A percentile compares a stretch with the other conserved stretches of the same genome.
Evolutionary conservation across 768 basidiomycete genomes (phyloP).

Genomic region (Rhodotorula kratochvilovae): DNA sequence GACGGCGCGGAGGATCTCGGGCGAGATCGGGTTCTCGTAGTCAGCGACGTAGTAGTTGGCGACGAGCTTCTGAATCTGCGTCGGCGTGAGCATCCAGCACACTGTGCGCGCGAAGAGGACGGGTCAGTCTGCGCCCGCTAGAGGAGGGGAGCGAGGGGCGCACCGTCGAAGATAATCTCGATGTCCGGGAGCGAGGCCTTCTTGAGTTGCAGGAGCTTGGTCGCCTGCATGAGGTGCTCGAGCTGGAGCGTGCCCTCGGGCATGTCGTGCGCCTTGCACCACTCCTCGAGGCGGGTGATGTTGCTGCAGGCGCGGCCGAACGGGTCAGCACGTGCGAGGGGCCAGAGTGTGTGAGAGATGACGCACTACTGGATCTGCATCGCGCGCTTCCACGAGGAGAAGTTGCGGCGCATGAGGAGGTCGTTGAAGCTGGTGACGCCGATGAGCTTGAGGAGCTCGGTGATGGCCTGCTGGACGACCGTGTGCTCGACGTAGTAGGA

Average conservation of each 20-base stretch:
- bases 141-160: neutral
- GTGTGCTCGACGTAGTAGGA: slow-evolving; percentile 98
- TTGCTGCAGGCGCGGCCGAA: slow-evolving; percentile 27
- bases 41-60: slow-evolving; percentile 88
- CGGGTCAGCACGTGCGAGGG: neutral
- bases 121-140: neutral
- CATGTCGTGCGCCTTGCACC: slow-evolving; percentile 99
- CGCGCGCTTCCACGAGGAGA: slow-evolving; percentile 99
- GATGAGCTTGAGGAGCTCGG: slow-evolving; percentile 88
- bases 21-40: slow-evolving; percentile 98
- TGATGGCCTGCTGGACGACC: slow-evolving; percentile 89
- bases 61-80: slow-evolving; percentile 99
- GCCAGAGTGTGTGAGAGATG: too few species aligned
- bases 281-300: slow-evolving; percentile 73
- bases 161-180: slow-evolving; percentile 85
- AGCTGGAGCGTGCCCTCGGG: slow-evolving; percentile 95
- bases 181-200: slow-evolving; percentile 94
- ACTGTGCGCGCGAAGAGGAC: slow-evolving; percentile 48
- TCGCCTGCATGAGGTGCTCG: slow-evolving; percentile 99
- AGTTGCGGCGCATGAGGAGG: slow-evolving; percentile 94
- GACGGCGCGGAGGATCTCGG: slow-evolving; percentile 93
- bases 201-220: slow-evolving; percentile 93
- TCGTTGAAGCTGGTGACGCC: slow-evolving; percentile 98
- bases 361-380: slow-evolving; percentile 94
- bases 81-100: slow-evolving; percentile 99